Evolutionary conservation across 192 early-diverging fungal genomes (phyloP).

Genomic region (Backusella macrospora): DNA sequence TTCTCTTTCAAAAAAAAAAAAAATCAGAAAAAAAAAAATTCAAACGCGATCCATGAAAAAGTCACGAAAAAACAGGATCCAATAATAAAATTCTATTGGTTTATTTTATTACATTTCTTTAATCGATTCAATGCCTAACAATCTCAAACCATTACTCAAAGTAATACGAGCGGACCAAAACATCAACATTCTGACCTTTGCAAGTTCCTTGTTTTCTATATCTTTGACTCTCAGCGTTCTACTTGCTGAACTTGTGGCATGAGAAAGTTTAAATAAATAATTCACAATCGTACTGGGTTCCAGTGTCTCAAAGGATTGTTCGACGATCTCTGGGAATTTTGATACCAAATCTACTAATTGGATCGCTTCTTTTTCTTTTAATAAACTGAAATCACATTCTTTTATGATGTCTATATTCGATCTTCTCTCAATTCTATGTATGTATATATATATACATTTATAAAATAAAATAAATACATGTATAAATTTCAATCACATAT

Average conservation of each 20-base stretch:
- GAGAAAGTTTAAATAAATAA: constrained; percentile 77
- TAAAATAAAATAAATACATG: not conserved
- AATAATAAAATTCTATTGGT: not conserved
- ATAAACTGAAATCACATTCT: constrained; percentile 57
- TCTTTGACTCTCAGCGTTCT: constrained; percentile 68
- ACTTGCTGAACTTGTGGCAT: constrained; percentile 71
- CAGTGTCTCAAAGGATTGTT: constrained; percentile 55
- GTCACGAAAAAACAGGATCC: constrained; percentile 11
- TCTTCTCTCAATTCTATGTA: constrained; percentile 69
- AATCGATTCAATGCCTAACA: constrained; percentile 78
- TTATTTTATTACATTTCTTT: constrained; percentile 78
- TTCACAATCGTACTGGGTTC: constrained; percentile 82
- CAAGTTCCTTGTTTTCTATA: constrained; percentile 59
- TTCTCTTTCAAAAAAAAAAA: not conserved
- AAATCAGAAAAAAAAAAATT: not conserved
- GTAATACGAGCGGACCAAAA: constrained; percentile 76
- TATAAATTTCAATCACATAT: not conserved
- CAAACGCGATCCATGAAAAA: not conserved
- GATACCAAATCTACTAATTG: constrained; percentile 73
- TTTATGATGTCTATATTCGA: constrained; percentile 50
- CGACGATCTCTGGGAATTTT: constrained; percentile 79
- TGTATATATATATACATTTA: not conserved
- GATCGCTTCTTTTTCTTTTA: constrained; percentile 72
- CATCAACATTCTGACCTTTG: constrained; percentile 77
- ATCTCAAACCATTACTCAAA: constrained; percentile 75